These are phyloP conservation scores for Petunia secreta DNA, from an alignment of 257 asterid species.

Conservation along the genomic window DNA sequence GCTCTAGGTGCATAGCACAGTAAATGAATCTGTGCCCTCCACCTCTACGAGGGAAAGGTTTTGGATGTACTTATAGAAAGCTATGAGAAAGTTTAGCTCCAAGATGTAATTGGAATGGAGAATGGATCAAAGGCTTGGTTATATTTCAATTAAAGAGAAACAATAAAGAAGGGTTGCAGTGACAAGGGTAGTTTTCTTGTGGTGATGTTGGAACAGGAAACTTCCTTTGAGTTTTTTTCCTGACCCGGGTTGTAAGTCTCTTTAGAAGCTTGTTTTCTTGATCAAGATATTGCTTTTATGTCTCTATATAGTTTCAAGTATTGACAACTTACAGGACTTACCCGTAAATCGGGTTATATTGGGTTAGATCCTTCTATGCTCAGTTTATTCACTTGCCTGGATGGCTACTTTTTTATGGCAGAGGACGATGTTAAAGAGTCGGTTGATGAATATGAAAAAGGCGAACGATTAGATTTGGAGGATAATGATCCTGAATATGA, in stretches of 20 bases:
- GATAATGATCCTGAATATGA: conserved; percentile 97
- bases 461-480: conserved; percentile 91
- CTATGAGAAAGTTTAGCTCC: conserved; percentile 18
- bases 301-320: conserved; percentile 6
- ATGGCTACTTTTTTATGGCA: conserved; percentile 50
- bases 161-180: background rate
- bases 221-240: background rate
- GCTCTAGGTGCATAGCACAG: background rate
- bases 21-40: background rate
- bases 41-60: conserved; percentile 17
- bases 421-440: conserved; percentile 67
- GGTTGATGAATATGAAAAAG: conserved; percentile 77
- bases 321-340: background rate
- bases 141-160: conserved; percentile 1
- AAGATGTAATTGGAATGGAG: background rate
- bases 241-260: background rate
- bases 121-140: background rate
- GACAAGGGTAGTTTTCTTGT: background rate
- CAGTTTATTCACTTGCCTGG: conserved; percentile 39
- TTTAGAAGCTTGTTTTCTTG: conserved; percentile 5
- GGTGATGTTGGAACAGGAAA: background rate
- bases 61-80: conserved; percentile 7
- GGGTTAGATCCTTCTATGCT: conserved; percentile 32
- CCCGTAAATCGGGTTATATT: conserved; percentile 12
- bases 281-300: conserved; percentile 16